A percentile compares a stretch with the other conserved stretches of the same genome.
Conservation (phyloP, 2,329 filamentous ascomycete species). For the Diaporthe aspalathi region DNA sequence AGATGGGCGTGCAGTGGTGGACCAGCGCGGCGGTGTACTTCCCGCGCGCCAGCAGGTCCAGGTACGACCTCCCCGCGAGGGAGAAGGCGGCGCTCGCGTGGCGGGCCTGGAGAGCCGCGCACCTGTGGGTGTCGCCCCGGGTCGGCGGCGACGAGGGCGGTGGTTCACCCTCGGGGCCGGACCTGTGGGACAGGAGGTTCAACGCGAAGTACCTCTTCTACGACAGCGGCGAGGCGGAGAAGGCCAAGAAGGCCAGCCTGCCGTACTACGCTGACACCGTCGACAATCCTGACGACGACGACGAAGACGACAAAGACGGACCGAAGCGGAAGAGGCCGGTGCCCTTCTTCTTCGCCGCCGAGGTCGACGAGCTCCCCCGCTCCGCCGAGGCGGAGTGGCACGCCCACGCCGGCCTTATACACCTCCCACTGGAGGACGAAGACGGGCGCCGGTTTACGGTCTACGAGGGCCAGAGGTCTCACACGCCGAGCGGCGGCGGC, state of each 20-base stretch:
- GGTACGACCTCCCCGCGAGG: conserved; percentile 38
- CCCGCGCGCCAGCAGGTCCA: conserved; percentile 50
- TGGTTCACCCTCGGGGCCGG: conserved; percentile 58
- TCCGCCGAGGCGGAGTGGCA: conserved; percentile 86
- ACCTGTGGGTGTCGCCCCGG: conserved; percentile 47
- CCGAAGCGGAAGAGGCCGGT: conserved; percentile 47
- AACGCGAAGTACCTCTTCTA: conserved; percentile 62
- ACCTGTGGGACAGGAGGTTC: conserved; percentile 77
- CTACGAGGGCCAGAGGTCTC: conserved; percentile 9
- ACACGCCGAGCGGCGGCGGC: background rate
- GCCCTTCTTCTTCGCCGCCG: conserved; percentile 79
- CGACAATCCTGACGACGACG: conserved; percentile 33
- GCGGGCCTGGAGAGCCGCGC: conserved; percentile 60
- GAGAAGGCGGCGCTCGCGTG: conserved; percentile 56
- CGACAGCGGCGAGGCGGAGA: conserved; percentile 43
- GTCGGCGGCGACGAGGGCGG: conserved; percentile 39
- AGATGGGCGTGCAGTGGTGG: conserved; percentile 80
- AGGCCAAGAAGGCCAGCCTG: conserved; percentile 48
- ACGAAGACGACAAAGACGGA: conserved; percentile 41
- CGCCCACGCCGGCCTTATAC: conserved; percentile 69
- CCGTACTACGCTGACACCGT: conserved; percentile 63
- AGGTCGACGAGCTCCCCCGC: conserved; percentile 82
- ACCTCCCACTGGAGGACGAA: conserved; percentile 41
- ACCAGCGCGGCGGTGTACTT: conserved; percentile 81
- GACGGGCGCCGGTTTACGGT: background rate